Base-by-base conservation (phyloP, 192 early-diverging fungal species). In the Podila epigama region DNA sequence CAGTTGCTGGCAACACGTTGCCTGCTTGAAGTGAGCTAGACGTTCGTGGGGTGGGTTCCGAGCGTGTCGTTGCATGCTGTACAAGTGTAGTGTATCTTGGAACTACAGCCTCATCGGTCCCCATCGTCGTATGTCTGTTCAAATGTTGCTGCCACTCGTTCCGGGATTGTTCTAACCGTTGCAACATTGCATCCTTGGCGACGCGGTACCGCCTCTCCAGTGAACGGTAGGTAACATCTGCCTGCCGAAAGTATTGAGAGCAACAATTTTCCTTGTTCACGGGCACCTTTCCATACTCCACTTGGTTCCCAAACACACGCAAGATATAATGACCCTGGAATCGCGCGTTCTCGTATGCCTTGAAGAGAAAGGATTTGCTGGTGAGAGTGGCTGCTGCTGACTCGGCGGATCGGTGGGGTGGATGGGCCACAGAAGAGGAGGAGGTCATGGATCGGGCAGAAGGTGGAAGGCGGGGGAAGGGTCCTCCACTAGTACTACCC, bases 311-410 rank as follows among this genome's bases (percentile, higher is more conserved):
- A 5, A 64, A 36, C 0, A 77, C 66, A 4, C 73, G 59, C 15
- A 77, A 77, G 44, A 77, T 40, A 55, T 77, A 77, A 50, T 77
- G 52, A 39, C 73, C 66, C 39, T 63, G 60, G 22, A 63, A 52
- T 22, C 18, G 51, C 8, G 73, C 58, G 34, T 54, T 68, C 28
- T 60, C 41, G 35, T 64, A 60, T 8, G 66, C 68, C 16, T 61
- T 44, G 57, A 77, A 77, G 3, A 77, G 44, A n/a, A 68, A 77
- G 1, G 56, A 44, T 51, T 77, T 77, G 28, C 56, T 53, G 8
- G 33, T 33, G 2, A 68, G 31, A 3, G 50, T 29, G 1, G 51
- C 56, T 22, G 53, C 35, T 18, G 48, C 22, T 1, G 59, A 29
- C 16, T 63, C 44, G 3, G 25, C n/a, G 3, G n/a, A 22, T 48